phyloP scores from a whole-genome alignment of 306 rosid genomes.

The Quercus rubra region DNA sequence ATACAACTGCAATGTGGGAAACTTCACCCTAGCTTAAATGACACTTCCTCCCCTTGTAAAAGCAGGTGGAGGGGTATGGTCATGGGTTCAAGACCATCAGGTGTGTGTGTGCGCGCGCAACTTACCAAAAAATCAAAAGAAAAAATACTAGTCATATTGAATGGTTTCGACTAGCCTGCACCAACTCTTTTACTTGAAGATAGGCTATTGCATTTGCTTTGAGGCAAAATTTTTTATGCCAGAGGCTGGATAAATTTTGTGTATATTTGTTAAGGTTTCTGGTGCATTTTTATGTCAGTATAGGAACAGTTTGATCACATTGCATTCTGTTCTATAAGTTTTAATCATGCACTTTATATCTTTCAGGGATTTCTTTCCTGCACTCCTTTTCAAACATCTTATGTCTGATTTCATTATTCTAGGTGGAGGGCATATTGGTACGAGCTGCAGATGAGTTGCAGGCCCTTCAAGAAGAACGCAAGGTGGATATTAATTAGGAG shows the following conservation, averaged over 20 bases:
- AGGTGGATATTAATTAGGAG: slow-evolving; percentile 35
- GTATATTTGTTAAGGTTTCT: not conserved
- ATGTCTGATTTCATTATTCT: slow-evolving; percentile 24
- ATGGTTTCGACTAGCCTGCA: not conserved
- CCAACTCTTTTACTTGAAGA: not conserved
- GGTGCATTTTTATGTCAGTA: not conserved
- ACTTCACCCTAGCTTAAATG: too few relatives aligned
- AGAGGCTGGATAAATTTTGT: not conserved
- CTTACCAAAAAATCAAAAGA: too few relatives aligned
- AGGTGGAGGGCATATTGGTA: slow-evolving; percentile 89
- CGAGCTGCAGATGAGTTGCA: slow-evolving; percentile 79
- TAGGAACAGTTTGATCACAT: not conserved
- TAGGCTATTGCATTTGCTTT: not conserved
- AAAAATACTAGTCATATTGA: too few relatives aligned
- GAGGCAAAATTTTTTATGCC: not conserved
- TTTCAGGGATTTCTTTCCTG: not conserved
- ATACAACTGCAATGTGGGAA: too few relatives aligned
- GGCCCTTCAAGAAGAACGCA: slow-evolving; percentile 91
- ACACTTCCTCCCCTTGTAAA: too few relatives aligned
- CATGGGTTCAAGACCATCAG: too few relatives aligned
- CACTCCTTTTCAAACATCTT: not conserved
- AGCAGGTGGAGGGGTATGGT: too few relatives aligned
- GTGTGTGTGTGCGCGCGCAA: too few relatives aligned
- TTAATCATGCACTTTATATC: not conserved
- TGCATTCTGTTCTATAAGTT: not conserved